These are phyloP conservation scores for Cylindrodendrum hubeiense DNA, from an alignment of 2,329 filamentous ascomycete genomes.

Conservation along the genomic window DNA sequence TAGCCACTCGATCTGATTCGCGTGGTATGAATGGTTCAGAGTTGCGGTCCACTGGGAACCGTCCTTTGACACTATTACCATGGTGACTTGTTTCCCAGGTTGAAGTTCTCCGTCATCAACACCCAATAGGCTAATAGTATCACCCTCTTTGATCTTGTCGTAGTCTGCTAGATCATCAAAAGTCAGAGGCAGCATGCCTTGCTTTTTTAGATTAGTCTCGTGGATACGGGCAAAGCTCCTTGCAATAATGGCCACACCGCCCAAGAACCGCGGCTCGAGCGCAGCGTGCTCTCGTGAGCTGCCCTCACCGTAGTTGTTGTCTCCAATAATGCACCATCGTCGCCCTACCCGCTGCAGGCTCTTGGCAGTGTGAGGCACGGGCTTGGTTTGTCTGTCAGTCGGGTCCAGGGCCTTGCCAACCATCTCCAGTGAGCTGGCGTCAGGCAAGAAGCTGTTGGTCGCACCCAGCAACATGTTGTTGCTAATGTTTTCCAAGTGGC, in stretches of 20 bases:
- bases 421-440: conserved; percentile 27
- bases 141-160: conserved; percentile 69
- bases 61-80: conserved; percentile 14
- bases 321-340: conserved; percentile 50
- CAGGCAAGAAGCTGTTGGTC: conserved; percentile 46
- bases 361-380: conserved; percentile 45
- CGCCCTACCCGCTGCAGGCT: conserved; percentile 35
- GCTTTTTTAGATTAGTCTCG: conserved; percentile 95
- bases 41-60: conserved; percentile 22
- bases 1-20: conserved; percentile 26
- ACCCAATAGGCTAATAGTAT: conserved; percentile 17
- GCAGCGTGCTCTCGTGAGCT: conserved; percentile 89
- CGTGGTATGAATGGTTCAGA: conserved; percentile 28
- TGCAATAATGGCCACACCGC: conserved; percentile 84
- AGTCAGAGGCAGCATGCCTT: conserved; percentile 67
- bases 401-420: conserved; percentile 46
- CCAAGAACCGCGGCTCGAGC: conserved; percentile 86
- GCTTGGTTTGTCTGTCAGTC: conserved; percentile 25
- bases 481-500: conserved; percentile 54
- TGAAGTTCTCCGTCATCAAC: conserved; percentile 23
- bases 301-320: conserved; percentile 82
- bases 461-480: conserved; percentile 52
- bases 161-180: conserved; percentile 81
- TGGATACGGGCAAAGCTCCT: conserved; percentile 89
- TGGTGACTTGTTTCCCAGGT: conserved; percentile 22